These are phyloP conservation scores for Diaporthe longicolla DNA, from an alignment of 2,329 filamentous ascomycete genomes.

Conservation along the genomic window DNA sequence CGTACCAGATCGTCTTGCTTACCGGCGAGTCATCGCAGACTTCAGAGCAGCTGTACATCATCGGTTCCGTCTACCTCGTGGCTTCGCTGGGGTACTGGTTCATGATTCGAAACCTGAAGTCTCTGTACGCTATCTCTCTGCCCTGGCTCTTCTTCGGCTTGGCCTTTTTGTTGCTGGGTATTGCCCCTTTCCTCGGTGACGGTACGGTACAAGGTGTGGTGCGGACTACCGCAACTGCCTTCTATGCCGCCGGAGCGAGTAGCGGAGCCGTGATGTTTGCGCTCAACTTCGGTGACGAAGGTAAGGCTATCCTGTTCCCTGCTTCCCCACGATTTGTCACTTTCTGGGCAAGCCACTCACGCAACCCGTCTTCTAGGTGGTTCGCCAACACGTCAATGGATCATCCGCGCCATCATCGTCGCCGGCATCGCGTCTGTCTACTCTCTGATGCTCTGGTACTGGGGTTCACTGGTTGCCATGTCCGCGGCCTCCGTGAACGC, in stretches of 20 bases:
- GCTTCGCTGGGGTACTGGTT: slow-evolving; percentile 75
- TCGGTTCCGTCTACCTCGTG: slow-evolving; percentile 71
- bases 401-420: slow-evolving; percentile 76
- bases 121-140: slow-evolving; percentile 68
- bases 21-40: slow-evolving; percentile 73
- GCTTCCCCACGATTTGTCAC: slow-evolving; percentile 73
- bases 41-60: slow-evolving; percentile 71
- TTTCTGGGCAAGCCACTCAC: slow-evolving; percentile 28
- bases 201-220: slow-evolving; percentile 59
- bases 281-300: slow-evolving; percentile 75
- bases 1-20: slow-evolving; percentile 77
- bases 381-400: slow-evolving; percentile 75
- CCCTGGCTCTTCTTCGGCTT: slow-evolving; percentile 75
- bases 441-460: slow-evolving; percentile 76
- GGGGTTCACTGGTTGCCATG: slow-evolving; percentile 70
- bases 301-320: slow-evolving; percentile 55
- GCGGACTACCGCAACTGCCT: slow-evolving; percentile 71
- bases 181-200: slow-evolving; percentile 67
- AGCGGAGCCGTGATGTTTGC: slow-evolving; percentile 76
- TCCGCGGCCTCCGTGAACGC: slow-evolving; percentile 58
- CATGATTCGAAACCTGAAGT: slow-evolving; percentile 70
- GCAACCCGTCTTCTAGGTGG: slow-evolving; percentile 57
- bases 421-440: slow-evolving; percentile 78
- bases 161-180: slow-evolving; percentile 73
- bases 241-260: slow-evolving; percentile 74